These are phyloP conservation scores for Globisporangium paroecandrum DNA, from an alignment of 352 stramenopile species.

Conservation along the genomic window DNA sequence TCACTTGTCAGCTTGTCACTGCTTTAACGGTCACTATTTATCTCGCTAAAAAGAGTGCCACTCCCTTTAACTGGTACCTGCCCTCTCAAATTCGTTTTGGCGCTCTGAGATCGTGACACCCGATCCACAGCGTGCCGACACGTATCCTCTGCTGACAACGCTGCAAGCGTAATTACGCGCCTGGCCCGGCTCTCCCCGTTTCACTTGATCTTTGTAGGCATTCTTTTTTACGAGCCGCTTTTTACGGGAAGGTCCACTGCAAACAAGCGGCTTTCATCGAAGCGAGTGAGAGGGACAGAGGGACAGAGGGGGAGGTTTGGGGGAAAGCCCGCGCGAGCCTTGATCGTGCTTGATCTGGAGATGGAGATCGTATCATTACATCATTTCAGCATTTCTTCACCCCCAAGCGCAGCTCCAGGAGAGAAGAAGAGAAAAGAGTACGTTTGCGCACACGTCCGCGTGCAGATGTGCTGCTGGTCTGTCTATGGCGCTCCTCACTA, in stretches of 20 bases:
- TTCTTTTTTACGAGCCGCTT: conserved; percentile 11
- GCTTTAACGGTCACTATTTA: neutral
- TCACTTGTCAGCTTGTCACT: neutral
- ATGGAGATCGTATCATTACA: conserved; percentile 17
- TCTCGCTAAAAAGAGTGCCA: neutral
- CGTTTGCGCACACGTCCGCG: neutral
- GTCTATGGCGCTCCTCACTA: neutral
- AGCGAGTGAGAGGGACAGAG: neutral
- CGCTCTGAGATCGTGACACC: conserved; percentile 1
- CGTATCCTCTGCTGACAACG: neutral
- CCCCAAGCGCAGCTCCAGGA: neutral
- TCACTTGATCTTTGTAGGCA: conserved; percentile 8
- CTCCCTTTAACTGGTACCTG: neutral
- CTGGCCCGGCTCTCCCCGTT: neutral
- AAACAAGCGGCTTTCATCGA: neutral
- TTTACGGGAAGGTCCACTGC: conserved; percentile 13
- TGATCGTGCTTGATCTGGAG: neutral
- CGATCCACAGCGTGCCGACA: too few relatives aligned
- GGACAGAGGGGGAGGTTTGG: conserved; percentile 6
- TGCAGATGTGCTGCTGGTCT: neutral
- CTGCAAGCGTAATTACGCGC: conserved; percentile 10
- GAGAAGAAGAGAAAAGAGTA: conserved; percentile 23
- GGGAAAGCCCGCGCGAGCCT: neutral
- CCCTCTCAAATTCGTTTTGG: conserved; percentile 3
- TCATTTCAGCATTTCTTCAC: conserved; percentile 13